Conservation (phyloP, 306 rosid genomes). For the Comarum palustre region DNA sequence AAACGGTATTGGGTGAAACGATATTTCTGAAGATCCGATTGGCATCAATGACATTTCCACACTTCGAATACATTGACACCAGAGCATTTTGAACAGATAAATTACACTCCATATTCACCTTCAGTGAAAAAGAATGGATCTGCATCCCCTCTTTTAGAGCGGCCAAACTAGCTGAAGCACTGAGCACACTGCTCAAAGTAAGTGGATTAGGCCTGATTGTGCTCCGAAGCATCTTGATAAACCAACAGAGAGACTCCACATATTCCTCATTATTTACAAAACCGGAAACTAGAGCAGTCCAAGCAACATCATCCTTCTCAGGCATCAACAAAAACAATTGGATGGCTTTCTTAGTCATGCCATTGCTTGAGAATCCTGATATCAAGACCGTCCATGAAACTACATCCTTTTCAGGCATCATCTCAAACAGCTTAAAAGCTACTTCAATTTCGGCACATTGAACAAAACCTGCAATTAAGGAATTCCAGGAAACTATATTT, state of each 20-base stretch:
- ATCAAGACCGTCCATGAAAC: conserved; percentile 76
- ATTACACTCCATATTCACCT: conserved; percentile 56
- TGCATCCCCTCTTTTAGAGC: conserved; percentile 65
- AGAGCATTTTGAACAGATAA: conserved; percentile 70
- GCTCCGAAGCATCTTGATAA: conserved; percentile 48
- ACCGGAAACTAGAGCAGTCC: conserved; percentile 83
- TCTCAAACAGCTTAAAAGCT: conserved; percentile 51
- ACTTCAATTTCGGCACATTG: conserved; percentile 46
- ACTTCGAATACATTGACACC: conserved; percentile 71
- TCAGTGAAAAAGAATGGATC: conserved; percentile 53
- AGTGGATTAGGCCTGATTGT: conserved; percentile 49
- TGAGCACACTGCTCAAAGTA: conserved; percentile 62
- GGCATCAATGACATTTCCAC: conserved; percentile 66
- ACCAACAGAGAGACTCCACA: conserved; percentile 66
- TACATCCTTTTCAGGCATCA: conserved; percentile 60
- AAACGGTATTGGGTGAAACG: conserved; percentile 48
- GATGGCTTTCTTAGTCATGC: conserved; percentile 49
- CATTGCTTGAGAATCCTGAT: conserved; percentile 50
- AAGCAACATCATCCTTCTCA: conserved; percentile 64
- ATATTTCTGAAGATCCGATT: conserved; percentile 45
- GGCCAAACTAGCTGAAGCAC: conserved; percentile 68
- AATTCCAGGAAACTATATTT: conserved; percentile 73
- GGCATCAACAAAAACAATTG: conserved; percentile 58
- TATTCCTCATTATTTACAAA: conserved; percentile 57
- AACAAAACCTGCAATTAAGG: conserved; percentile 66